These are phyloP conservation scores for Ustilago tritici DNA, from an alignment of 1,284 basidiomycete genomes.

Conservation along the genomic window DNA sequence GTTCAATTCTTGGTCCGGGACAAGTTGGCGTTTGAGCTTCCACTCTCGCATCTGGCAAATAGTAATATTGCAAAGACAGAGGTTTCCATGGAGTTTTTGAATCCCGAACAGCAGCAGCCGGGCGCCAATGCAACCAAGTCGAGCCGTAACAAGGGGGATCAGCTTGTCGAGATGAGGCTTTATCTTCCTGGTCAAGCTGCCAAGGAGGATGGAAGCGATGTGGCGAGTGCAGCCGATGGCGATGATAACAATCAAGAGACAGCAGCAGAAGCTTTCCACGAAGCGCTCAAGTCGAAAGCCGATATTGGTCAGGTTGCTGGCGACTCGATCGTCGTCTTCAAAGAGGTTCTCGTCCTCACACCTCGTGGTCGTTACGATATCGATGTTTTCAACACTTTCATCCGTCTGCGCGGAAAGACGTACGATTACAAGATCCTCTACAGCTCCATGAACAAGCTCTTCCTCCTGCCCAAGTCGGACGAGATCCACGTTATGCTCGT, in stretches of 20 bases:
- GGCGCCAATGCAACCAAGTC: conserved; percentile 55
- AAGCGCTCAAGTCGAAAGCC: conserved; percentile 94
- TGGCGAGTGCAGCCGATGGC: conserved; percentile 72
- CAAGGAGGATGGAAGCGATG: conserved; percentile 72
- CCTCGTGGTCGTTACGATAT: conserved; percentile 95
- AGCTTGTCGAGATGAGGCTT: conserved; percentile 95
- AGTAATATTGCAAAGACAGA: conserved; percentile 98
- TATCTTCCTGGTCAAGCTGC: conserved; percentile 85
- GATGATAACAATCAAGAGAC: conserved; percentile 75
- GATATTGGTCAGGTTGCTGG: conserved; percentile 93
- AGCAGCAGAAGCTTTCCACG: conserved; percentile 96
- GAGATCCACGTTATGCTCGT: conserved; percentile 94
- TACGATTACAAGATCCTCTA: conserved; percentile 99
- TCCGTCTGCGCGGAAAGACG: conserved; percentile 94
- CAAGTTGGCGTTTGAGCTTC: conserved; percentile 91
- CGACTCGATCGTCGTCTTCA: conserved; percentile 92
- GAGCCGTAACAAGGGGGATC: conserved; percentile 70
- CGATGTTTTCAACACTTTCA: conserved; percentile 95
- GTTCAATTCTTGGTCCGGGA: conserved; percentile 94
- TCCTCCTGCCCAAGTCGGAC: conserved; percentile 91
- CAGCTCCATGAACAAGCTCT: conserved; percentile 86
- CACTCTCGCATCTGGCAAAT: conserved; percentile 88
- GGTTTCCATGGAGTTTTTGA: conserved; percentile 93
- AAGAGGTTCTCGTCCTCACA: conserved; percentile 95
- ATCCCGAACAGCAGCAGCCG: conserved; percentile 70